Percentiles rank a stretch among this genome's conserved stretches.
Conservation (phyloP, 768 basidiomycete genomes). For the Mycena metata region DNA sequence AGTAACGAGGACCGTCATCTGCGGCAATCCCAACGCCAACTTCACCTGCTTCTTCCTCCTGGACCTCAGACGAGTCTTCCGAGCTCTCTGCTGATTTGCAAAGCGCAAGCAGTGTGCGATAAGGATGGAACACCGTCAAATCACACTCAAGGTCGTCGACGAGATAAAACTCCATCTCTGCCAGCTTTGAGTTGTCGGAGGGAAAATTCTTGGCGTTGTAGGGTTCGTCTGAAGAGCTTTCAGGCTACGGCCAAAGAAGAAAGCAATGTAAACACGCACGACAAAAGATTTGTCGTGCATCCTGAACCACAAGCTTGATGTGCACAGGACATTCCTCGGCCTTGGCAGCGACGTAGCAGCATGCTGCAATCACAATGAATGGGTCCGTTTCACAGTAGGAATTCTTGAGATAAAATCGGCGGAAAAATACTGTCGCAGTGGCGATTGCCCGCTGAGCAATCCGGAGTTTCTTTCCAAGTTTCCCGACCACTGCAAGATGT, state of each 20-base stretch:
- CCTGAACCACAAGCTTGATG: slow-evolving; percentile 91
- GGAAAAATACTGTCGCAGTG: slow-evolving; percentile 95
- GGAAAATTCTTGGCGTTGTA: slow-evolving; percentile 86
- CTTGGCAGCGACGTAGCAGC: slow-evolving; percentile 96
- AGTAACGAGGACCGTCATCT: slow-evolving; percentile 75
- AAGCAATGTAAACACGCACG: slow-evolving; percentile 57
- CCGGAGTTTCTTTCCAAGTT: slow-evolving; percentile 85
- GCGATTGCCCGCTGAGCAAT: slow-evolving; percentile 93
- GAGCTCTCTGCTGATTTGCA: slow-evolving; percentile 68
- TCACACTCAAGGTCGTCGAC: slow-evolving; percentile 98
- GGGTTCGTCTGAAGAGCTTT: slow-evolving; percentile 61
- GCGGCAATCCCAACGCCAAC: slow-evolving; percentile 59
- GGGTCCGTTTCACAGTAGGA: slow-evolving; percentile 96
- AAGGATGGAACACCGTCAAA: slow-evolving; percentile 93
- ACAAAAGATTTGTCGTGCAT: slow-evolving; percentile 83
- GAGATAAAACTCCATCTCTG: slow-evolving; percentile 99
- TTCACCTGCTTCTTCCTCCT: slow-evolving; percentile 68
- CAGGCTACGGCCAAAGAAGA: background rate
- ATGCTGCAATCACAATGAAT: slow-evolving; percentile 91
- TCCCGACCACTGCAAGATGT: slow-evolving; percentile 75
- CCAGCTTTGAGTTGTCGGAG: slow-evolving; percentile 90
- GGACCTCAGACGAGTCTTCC: slow-evolving; percentile 51
- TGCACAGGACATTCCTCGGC: slow-evolving; percentile 96
- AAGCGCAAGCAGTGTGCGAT: slow-evolving; percentile 86
- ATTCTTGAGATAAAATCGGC: slow-evolving; percentile 97